Conservation (phyloP, 192 early-diverging fungal species). For the Rhizophagus sp. region DNA sequence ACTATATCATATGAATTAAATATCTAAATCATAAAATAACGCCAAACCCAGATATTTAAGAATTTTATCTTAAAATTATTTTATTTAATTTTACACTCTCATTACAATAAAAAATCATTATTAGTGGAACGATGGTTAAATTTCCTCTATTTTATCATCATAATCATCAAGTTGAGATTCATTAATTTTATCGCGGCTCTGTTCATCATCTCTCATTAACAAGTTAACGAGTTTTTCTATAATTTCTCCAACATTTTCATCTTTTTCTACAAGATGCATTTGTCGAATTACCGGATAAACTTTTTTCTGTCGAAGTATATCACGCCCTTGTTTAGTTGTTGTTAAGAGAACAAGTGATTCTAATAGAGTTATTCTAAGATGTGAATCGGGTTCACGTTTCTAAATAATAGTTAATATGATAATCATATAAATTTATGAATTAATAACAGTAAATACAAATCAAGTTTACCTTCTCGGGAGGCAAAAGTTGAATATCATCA, state of each 20-base stretch:
- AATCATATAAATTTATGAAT: neutral
- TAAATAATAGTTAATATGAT: neutral
- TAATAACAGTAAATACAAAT: neutral
- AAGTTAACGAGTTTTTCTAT: constrained; percentile 83
- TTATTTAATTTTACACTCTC: too few species aligned
- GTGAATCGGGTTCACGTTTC: constrained; percentile 78
- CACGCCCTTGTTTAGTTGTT: constrained; percentile 71
- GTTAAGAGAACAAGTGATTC: constrained; percentile 84
- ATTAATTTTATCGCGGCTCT: too few species aligned
- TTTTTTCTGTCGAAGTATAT: constrained; percentile 76
- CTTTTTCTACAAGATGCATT: constrained; percentile 73
- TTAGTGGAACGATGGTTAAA: neutral
- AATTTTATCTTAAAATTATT: too few species aligned
- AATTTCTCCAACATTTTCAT: constrained; percentile 68
- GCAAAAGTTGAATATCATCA: constrained; percentile 87
- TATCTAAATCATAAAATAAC: too few species aligned
- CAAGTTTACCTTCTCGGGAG: constrained; percentile 62
- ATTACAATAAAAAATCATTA: neutral
- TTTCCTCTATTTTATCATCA: constrained; percentile 32
- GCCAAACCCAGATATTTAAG: too few species aligned
- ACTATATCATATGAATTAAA: too few species aligned
- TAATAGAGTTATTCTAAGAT: constrained; percentile 70
- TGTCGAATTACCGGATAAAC: constrained; percentile 88
- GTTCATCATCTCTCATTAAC: constrained; percentile 77
- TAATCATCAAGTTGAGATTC: constrained; percentile 40